Evolutionary conservation across 2,329 filamentous ascomycete species (phyloP), one percentile per base, ranked within the genome.

Genomic region (Lachnellula cervina): DNA sequence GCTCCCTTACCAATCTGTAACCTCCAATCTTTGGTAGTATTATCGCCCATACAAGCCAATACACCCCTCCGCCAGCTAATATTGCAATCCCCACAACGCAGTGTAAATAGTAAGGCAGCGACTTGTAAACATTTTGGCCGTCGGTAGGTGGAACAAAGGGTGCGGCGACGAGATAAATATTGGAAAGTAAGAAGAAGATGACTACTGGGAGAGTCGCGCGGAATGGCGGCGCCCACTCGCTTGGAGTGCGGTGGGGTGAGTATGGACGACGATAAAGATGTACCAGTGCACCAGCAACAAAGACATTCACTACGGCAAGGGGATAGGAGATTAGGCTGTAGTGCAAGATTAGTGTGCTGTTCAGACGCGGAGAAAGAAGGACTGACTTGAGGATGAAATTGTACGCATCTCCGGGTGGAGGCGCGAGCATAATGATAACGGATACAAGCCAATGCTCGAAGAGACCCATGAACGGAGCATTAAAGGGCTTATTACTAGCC

Each of bases 401-500:
- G 70, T 85, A 87, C 0, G 83, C 83, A 68, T 86, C 83, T 37
- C 83, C 85, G 2, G 84, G 82, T 2, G 85, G 85, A 37, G 85
- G 83, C 0, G 82, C 84, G 2, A 88, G 72, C 69, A 88, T 85
- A 64, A 86, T 83, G 55, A 87, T 79, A 47, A 84, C 77, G 0
- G 79, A 85, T 13, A 85, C 80, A 34, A 80, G 67, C 79, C 81
- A 87, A 73, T 86, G 83, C 73, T 82, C 78, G 57, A 83, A 82
- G 2, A 86, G 76, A 48, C 80, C 83, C 23, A 80, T 78, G 46
- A 82, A 76, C 3, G 82, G 83, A 0, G 81, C 82, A 64, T 83
- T 83, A 66, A 84, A 82, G 0, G 84, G 84, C 46, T 78, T 76
- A 69, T 83, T 87, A 68, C 80, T 83, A 13, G 83, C 83, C 76